phyloP scores from a whole-genome alignment of 371 early-diverging fungal species.

The Mortierella polycephala region DNA sequence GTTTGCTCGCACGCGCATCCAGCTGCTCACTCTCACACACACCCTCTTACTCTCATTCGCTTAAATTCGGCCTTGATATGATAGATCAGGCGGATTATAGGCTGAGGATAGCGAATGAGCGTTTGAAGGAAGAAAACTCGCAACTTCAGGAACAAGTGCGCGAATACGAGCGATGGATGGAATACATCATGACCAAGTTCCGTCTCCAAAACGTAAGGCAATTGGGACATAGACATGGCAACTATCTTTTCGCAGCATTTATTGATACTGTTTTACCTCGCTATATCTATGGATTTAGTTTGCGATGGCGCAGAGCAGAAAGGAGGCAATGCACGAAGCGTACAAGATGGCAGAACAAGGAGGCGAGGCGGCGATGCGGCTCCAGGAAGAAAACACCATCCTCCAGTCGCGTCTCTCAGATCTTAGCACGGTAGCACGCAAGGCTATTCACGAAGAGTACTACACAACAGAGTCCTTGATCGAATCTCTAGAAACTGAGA shows the following conservation, averaged over 20 bases:
- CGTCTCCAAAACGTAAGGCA: conserved; percentile 44
- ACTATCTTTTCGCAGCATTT: neutral
- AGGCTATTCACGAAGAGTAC: conserved; percentile 37
- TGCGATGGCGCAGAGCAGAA: conserved; percentile 49
- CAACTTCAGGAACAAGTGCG: conserved; percentile 48
- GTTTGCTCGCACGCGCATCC: neutral
- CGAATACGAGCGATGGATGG: conserved; percentile 52
- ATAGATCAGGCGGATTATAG: conserved; percentile 22
- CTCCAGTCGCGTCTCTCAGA: conserved; percentile 31
- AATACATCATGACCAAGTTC: conserved; percentile 50
- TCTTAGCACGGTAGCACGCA: conserved; percentile 28
- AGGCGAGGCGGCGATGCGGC: conserved; percentile 28
- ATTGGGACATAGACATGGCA: neutral
- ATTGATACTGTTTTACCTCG: too few species aligned
- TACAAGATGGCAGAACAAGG: conserved; percentile 50
- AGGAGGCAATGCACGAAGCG: conserved; percentile 49
- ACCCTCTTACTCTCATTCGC: too few species aligned
- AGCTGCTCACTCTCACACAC: too few species aligned
- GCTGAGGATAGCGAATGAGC: conserved; percentile 48
- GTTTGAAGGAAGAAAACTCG: conserved; percentile 41
- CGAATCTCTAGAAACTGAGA: too few species aligned
- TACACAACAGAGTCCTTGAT: conserved; percentile 40
- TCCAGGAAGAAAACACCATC: conserved; percentile 35
- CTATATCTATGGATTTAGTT: too few species aligned
- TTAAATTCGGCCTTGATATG: neutral